Base-by-base conservation (phyloP, 1,284 basidiomycete genomes). In the Tilletia caries region DNA sequence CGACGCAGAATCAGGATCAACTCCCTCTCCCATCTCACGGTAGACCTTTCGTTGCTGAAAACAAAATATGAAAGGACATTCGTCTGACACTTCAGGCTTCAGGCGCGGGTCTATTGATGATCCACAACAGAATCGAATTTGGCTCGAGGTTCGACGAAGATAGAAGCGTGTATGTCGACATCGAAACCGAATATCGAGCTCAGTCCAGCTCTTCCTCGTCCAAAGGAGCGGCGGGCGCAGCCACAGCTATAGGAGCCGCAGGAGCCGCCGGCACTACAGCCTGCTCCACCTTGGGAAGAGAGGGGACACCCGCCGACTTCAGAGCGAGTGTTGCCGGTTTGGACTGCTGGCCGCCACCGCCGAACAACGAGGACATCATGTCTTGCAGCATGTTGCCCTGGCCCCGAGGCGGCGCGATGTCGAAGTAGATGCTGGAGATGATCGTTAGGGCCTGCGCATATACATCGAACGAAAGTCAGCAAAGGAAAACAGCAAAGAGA, bases 321-420 rank as follows among this genome's bases (percentile, higher is more conserved):
- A 58, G 52, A 13, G 20, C 29, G 13, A 58, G 23, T 20, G n/a
- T 58, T 5, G 20, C 13, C 13, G 52, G 52, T 27, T 58, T 20
- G 2, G 52, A 18, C 6, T n/a, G 23, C 6, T 5, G 6, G 5
- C n/a, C 20, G 10, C 52, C 52, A 27, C 52, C 52, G 27, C 58
- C 62, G 5, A 64, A 37, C 5, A 64, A 33, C 23, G 62, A 64
- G 37, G 62, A 64, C 64, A 65, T 65, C 64, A 65, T 65, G 29
- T 65, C 64, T 34, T 34, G 33, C 4, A 64, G 64, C 64, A 65
- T 65, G 64, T 65, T 65, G 64, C 64, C 64, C 29, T 48, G 62
- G 29, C 32, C 37, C 10, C 44, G 32, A 18, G 64, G 41, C 23
- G 64, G 64, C 8, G 37, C 33, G 3, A 48, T 32, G 44, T 65